phyloP scores from a whole-genome alignment of 179 eudicot genomes.

The Monotropa hypopitys region DNA sequence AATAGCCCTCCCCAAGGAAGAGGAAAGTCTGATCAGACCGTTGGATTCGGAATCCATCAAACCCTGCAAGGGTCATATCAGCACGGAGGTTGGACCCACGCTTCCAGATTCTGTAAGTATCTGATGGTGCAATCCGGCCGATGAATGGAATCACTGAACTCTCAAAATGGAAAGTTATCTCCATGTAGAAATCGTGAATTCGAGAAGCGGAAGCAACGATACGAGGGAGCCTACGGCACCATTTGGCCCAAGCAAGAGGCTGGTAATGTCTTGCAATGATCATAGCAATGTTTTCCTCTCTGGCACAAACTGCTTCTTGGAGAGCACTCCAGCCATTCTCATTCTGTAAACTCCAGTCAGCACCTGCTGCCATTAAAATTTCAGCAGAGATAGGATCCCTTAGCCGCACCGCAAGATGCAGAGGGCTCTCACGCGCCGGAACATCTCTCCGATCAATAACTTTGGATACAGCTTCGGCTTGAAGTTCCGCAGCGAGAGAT shows the following conservation, averaged over 20 bases:
- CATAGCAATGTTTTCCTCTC: conserved; percentile 79
- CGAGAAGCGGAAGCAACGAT: conserved; percentile 58
- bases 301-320: conserved; percentile 79
- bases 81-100: conserved; percentile 81
- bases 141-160: conserved; percentile 88
- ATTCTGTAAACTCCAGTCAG: conserved; percentile 88
- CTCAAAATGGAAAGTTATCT: conserved; percentile 85
- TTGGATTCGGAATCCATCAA: conserved; percentile 83
- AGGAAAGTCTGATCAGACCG: conserved; percentile 80
- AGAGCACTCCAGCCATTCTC: conserved; percentile 89
- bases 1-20: conserved; percentile 74
- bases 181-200: conserved; percentile 86
- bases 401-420: conserved; percentile 73
- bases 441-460: conserved; percentile 72
- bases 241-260: conserved; percentile 87
- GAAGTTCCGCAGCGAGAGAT: conserved; percentile 57
- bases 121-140: conserved; percentile 77
- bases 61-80: conserved; percentile 91
- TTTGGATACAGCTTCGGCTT: conserved; percentile 62
- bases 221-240: conserved; percentile 87
- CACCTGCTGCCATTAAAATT: conserved; percentile 80
- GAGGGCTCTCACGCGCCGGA: conserved; percentile 71
- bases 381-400: conserved; percentile 61
- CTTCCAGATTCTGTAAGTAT: conserved; percentile 81
- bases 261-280: conserved; percentile 79